Base-by-base conservation (phyloP, 176 grass and related monocot species). In the Secale cereale region DNA sequence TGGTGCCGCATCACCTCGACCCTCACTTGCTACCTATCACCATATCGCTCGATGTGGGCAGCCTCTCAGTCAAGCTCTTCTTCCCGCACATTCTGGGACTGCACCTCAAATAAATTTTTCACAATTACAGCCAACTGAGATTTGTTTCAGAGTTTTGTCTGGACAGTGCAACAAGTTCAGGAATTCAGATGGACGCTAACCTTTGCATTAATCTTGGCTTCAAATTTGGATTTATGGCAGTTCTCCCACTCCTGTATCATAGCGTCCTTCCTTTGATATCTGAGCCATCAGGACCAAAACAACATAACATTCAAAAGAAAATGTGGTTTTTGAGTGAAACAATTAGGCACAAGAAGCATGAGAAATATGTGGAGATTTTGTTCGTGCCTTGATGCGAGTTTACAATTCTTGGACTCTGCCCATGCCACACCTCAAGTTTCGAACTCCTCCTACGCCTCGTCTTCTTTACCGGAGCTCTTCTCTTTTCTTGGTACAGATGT, bases 341-440 rank as follows among this genome's bases (percentile, higher is more conserved):
- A 30, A 46, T 46, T 46, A 8, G 8, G 37, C 3, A 62, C 1
- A 62, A 27, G 10, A 27, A 26, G 4, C 9, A 60, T 25, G 2
- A 50, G 16, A 50, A 50, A 50, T 3, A 15, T 17, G 14, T 12
- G 46, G n/a, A n/a, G n/a, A n/a, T n/a, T n/a, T n/a, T n/a, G n/a
- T n/a, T n/a, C n/a, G n/a, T n/a, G n/a, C n/a, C 89, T 92, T 14
- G 88, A 40, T 9, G 88, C 85, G 25, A 93, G 87, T 71, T 85
- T 95, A 63, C 85, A 86, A 69, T 95, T 95, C 28, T 83, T 81
- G n/a, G 89, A 89, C 62, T 94, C 91, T 40, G 93, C 91, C 95
- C 92, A 98, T 8, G 71, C 79, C 20, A 17, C 36, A 17, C 91
- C 95, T 29, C 89, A 89, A 12, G 93, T 81, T 73, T 95, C 89